Base-by-base conservation (phyloP, 1,284 basidiomycete species). In the Ceratobasidium sp. region DNA sequence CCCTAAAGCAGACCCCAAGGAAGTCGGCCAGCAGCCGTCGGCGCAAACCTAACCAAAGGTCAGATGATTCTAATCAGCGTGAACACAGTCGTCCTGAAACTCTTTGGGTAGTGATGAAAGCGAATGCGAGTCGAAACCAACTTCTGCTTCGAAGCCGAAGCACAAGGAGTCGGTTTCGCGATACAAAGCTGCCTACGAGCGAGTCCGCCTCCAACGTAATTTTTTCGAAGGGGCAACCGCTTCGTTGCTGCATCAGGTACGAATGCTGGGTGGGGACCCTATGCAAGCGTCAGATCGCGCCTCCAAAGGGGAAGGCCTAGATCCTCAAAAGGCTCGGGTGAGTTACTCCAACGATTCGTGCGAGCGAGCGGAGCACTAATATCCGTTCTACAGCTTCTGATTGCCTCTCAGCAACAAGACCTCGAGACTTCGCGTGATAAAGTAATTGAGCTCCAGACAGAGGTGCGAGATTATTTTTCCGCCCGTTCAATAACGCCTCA, bases 111-210 rank as follows among this genome's bases (percentile, higher is more conserved):
- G 51, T 14, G 51, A 68, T 37, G 64, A 39, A 14, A 68, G 64
- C 64, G 64, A 37, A 7, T 14, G 9, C n/a, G 64, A 54, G 19
- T 27, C 19, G n/a, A 16, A n/a, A 39, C 19, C 48, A 7, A 16
- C 34, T n/a, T 13, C 34, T 16, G 3, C 16, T 19, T n/a, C 61
- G 22, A 46, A 22, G n/a, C 16, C 64, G 22, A 68, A 51, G 16
- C 29, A 14, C 31, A 54, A 43, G 24, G 66, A 69, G 24, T 19
- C 53, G 7, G 34, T 24, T 5, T 51, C 51, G 29, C 29, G 56
- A 41, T 71, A 71, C 68, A 71, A 71, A 31, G 13, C 68, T 9
- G 68, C 68, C 27, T 71, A 71, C 27, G 43, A 71, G 22, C 68
- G 68, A 8, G 29, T 71, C 41, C 9, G 43, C 13, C 68, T 48